A percentile compares a stretch with the other conserved stretches of the same genome.
phyloP scores from a whole-genome alignment of 1,139 yeast species.

The Lipomyces yarrowii region DNA sequence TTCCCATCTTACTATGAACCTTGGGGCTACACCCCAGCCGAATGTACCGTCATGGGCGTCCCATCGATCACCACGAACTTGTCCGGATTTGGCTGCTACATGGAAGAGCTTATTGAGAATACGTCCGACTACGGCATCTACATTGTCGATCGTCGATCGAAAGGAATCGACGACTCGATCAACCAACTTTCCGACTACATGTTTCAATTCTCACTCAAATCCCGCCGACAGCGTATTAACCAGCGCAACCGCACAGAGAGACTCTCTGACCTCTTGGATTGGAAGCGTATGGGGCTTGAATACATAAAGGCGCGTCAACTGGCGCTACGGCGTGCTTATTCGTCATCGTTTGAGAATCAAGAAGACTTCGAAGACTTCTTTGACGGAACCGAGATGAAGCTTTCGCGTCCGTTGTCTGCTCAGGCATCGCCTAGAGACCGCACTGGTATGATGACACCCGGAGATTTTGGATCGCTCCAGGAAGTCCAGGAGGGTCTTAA shows the following conservation, averaged over 20 bases:
- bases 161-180: slow-evolving; percentile 91
- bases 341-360: slow-evolving; percentile 63
- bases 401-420: slow-evolving; percentile 88
- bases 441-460: slow-evolving; percentile 87
- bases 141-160: slow-evolving; percentile 92
- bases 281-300: slow-evolving; percentile 98
- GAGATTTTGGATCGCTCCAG: slow-evolving; percentile 94
- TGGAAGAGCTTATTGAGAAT: slow-evolving; percentile 96
- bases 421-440: slow-evolving; percentile 91
- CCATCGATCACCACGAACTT: slow-evolving; percentile 97
- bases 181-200: slow-evolving; percentile 86
- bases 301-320: slow-evolving; percentile 93
- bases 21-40: slow-evolving; percentile 99
- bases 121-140: slow-evolving; percentile 95
- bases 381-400: slow-evolving; percentile 59
- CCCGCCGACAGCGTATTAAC: slow-evolving; percentile 95
- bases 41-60: slow-evolving; percentile 99
- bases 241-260: slow-evolving; percentile 97
- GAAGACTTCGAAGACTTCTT: slow-evolving; percentile 52
- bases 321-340: slow-evolving; percentile 91
- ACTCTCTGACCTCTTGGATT: slow-evolving; percentile 86
- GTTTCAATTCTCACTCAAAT: slow-evolving; percentile 85
- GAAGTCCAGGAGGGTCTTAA: slow-evolving; percentile 76
- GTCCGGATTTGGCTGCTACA: slow-evolving; percentile 97
- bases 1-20: slow-evolving; percentile 99